Evolutionary conservation across 305 asterid species (phyloP), one percentile per base, ranked within the genome.

Genomic region (Fraxinus sp.): DNA sequence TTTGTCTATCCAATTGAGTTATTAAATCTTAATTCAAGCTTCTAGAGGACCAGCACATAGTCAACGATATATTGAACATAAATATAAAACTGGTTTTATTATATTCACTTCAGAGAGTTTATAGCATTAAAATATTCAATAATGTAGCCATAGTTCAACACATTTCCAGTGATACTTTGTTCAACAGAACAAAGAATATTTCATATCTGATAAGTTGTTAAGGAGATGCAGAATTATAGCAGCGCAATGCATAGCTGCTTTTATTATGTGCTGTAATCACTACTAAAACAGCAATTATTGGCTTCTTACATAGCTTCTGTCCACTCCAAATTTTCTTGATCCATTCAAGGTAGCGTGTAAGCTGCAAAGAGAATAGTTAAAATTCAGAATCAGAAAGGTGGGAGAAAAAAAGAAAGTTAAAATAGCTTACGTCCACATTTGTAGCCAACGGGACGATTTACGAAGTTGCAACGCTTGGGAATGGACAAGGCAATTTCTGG

Each of bases 371-470:
- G 13, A 13, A 66, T 28, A 26, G 14, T 66, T 7, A 66, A 26
- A 8, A 66, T 11, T 28, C n/a, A 62, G 70, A 59, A 59, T 59
- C 70, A 59, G 70, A 59, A 59, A 59, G 6, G 70, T 59, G 0
- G 2, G 0, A 1, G 0, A 5, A 20, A 18, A 0, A 14, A 57
- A 24, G 0, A 26, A 66, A 4, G 3, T 28, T 68, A 28, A 28
- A 68, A 68, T 26, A 4, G 11, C 80, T 84, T 30, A 85, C 90
- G 86, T 82, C 90, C 90, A 77, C 90, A 87, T 72, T 87, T 85
- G 78, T 46, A 85, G 77, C 90, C 88, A 5, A 83, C 78, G n/a
- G 88, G 90, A 22, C 88, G 84, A 4, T 68, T 74, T 24, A 75
- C 85, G 1, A 83, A 9, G 36, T 79, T 77, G 78, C 90, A 87